Conservation (phyloP, 1,284 basidiomycete species). For the Phaffia rhodozyma region DNA sequence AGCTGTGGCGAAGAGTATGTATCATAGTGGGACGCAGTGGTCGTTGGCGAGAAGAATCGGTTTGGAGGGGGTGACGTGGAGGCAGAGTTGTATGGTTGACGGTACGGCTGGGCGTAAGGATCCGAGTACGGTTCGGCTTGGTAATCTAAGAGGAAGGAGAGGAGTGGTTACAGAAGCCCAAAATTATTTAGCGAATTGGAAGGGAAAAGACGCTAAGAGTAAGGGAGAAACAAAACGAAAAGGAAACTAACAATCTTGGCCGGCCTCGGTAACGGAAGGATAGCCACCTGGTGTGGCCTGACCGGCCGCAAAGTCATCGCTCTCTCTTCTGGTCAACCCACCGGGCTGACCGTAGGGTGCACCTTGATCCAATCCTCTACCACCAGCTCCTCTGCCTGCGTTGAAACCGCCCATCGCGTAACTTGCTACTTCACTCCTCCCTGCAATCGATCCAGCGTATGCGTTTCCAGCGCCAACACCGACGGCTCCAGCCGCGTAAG, state of each 20-base stretch:
- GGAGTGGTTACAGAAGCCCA: neutral
- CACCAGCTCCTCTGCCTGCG: neutral
- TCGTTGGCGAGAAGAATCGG: too few relatives aligned
- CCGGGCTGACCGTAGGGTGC: neutral
- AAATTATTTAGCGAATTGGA: neutral
- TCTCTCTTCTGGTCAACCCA: neutral
- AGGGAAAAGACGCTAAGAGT: neutral
- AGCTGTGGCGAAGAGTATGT: neutral
- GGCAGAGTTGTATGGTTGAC: too few relatives aligned
- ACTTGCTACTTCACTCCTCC: neutral
- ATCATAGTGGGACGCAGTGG: neutral
- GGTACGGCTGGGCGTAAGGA: neutral
- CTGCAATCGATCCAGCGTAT: neutral
- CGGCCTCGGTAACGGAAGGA: neutral
- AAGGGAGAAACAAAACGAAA: neutral
- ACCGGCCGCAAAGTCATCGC: slow-evolving; percentile 14
- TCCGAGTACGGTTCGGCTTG: slow-evolving; percentile 3
- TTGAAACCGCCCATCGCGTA: neutral
- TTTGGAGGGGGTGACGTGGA: too few relatives aligned
- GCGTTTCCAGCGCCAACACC: neutral
- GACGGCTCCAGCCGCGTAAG: neutral
- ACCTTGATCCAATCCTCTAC: neutral
- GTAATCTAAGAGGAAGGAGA: neutral
- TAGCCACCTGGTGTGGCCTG: slow-evolving; percentile 17
- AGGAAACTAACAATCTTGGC: neutral